Conservation (phyloP, 192 early-diverging fungal species). For the Coemansia sp. region DNA sequence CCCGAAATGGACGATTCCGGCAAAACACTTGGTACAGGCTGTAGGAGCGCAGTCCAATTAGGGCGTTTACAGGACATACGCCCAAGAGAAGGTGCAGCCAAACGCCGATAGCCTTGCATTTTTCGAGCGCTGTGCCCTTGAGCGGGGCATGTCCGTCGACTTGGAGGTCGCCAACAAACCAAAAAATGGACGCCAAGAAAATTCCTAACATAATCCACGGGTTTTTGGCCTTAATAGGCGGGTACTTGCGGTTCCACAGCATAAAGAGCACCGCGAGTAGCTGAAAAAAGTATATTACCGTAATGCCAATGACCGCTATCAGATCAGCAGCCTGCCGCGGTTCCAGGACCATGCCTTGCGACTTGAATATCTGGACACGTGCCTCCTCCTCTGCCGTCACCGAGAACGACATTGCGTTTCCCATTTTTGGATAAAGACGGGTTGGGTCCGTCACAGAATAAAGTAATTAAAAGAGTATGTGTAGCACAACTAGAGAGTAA, state of each 20-base stretch:
- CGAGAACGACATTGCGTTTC: slow-evolving; percentile 29
- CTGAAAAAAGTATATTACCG: slow-evolving; percentile 26
- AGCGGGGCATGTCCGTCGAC: slow-evolving; percentile 50
- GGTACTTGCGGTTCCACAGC: slow-evolving; percentile 51
- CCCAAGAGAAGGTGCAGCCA: slow-evolving; percentile 52
- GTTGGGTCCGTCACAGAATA: background rate
- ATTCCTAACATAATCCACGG: slow-evolving; percentile 38
- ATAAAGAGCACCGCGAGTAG: slow-evolving; percentile 28
- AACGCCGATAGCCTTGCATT: slow-evolving; percentile 46
- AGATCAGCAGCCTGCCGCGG: slow-evolving; percentile 28
- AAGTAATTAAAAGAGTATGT: background rate
- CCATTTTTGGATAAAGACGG: slow-evolving; percentile 13
- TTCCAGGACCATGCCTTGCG: slow-evolving; percentile 11
- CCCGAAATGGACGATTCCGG: background rate
- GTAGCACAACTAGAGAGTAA: background rate
- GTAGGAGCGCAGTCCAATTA: slow-evolving; percentile 22
- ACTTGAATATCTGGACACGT: slow-evolving; percentile 10
- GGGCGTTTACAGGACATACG: slow-evolving; percentile 23
- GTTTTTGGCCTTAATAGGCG: slow-evolving; percentile 58
- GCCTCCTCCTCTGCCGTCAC: slow-evolving; percentile 21
- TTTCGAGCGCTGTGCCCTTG: slow-evolving; percentile 12
- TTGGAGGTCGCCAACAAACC: slow-evolving; percentile 54
- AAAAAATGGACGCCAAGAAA: slow-evolving; percentile 36
- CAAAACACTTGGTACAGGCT: slow-evolving; percentile 5
- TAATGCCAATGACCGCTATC: slow-evolving; percentile 13